A percentile compares a stretch with the other conserved stretches of the same genome.
phyloP scores from a whole-genome alignment of 1,284 basidiomycete species.

The Anthracocystis panici-leucophaei region DNA sequence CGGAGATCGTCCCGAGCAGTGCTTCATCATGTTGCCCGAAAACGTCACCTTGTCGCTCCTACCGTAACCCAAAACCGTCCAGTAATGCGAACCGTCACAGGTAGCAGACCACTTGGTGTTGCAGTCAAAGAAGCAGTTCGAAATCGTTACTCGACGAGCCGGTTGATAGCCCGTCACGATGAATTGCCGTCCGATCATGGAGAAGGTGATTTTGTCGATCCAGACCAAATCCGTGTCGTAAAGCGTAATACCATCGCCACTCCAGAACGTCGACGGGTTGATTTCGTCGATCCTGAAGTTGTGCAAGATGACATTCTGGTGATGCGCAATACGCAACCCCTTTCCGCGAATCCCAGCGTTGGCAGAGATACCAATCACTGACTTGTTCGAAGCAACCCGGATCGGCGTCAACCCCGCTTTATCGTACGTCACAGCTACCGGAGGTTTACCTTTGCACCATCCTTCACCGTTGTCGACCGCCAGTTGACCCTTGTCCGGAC shows the following conservation, averaged over 20 bases:
- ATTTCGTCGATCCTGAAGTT: constrained; percentile 64
- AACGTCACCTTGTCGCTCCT: constrained; percentile 40
- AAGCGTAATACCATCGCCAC: constrained; percentile 61
- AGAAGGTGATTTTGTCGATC: constrained; percentile 59
- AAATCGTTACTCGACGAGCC: constrained; percentile 31
- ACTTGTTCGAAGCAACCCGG: constrained; percentile 22
- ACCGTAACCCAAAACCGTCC: constrained; percentile 46
- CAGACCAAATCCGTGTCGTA: constrained; percentile 50
- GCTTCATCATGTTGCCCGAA: constrained; percentile 33
- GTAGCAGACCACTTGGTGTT: constrained; percentile 41
- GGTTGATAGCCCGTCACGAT: constrained; percentile 38
- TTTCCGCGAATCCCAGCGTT: constrained; percentile 66
- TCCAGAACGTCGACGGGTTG: constrained; percentile 45
- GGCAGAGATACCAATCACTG: constrained; percentile 43
- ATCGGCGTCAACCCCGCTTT: constrained; percentile 47
- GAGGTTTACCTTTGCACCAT: constrained; percentile 64
- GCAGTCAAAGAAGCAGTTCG: constrained; percentile 45
- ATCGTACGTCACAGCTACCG: constrained; percentile 46
- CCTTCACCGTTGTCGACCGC: constrained; percentile 65
- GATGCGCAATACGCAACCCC: constrained; percentile 38
- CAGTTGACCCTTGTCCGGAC: constrained; percentile 67
- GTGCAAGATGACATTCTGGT: constrained; percentile 69
- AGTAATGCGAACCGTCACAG: constrained; percentile 50
- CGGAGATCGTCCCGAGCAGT: constrained; percentile 46
- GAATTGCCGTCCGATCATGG: constrained; percentile 45